These are phyloP conservation scores for Schrenkiella parvula DNA, from an alignment of 345 rosid species.

Conservation along the genomic window DNA sequence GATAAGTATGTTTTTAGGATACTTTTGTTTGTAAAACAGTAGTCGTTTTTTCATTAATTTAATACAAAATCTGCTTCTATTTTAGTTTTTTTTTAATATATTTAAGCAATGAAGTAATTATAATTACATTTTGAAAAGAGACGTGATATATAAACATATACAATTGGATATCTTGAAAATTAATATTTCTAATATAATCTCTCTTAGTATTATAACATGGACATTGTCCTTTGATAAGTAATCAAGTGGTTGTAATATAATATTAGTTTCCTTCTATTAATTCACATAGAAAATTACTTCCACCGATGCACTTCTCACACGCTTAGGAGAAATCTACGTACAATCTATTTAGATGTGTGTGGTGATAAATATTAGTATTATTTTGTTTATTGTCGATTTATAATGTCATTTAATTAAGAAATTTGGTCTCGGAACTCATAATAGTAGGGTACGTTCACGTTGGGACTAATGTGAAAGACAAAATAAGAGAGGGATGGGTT, in stretches of 20 bases:
- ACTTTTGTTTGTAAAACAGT: not conserved
- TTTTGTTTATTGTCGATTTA: not conserved
- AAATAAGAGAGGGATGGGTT: conserved; percentile 30
- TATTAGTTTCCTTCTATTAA: not conserved
- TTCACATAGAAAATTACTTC: not conserved
- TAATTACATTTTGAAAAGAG: not conserved
- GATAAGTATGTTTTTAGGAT: not conserved
- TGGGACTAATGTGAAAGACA: conserved; percentile 28
- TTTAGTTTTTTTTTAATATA: not conserved
- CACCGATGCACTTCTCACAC: conserved; percentile 4
- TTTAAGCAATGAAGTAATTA: not conserved
- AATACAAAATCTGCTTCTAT: not conserved
- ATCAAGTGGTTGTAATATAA: not conserved
- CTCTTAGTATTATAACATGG: not conserved
- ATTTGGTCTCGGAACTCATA: conserved; percentile 24
- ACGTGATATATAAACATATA: not conserved
- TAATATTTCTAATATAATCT: not conserved
- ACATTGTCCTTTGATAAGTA: not conserved
- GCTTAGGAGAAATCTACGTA: not conserved
- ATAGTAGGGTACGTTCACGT: conserved; percentile 22
- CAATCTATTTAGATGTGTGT: not conserved
- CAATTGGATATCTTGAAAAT: not conserved
- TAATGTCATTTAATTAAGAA: not conserved
- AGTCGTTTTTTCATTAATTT: not conserved
- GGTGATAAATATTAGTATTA: not conserved